Percentiles rank a stretch among this genome's conserved stretches.
phyloP scores from a whole-genome alignment of 768 basidiomycete species.

The Daedalea quercina region DNA sequence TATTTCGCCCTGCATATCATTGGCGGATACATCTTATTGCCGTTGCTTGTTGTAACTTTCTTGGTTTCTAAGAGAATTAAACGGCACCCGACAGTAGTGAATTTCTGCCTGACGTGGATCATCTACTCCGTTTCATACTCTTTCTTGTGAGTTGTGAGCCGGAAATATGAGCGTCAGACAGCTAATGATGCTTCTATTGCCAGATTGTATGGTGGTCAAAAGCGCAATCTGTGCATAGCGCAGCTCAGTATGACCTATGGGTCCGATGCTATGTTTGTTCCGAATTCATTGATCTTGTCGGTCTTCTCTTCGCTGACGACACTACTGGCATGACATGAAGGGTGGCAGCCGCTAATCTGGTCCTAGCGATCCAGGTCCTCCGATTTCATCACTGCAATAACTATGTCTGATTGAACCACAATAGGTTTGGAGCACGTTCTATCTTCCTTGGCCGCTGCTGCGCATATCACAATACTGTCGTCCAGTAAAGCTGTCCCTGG shows the following conservation, averaged over 20 bases:
- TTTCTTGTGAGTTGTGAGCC: slow-evolving; percentile 36
- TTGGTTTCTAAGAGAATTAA: slow-evolving; percentile 34
- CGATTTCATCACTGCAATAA: not conserved
- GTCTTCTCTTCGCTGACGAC: not conserved
- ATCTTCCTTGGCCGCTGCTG: slow-evolving; percentile 11
- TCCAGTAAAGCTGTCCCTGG: not conserved
- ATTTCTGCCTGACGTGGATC: slow-evolving; percentile 52
- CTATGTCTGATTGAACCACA: no score
- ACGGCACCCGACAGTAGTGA: slow-evolving; percentile 47
- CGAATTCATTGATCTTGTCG: not conserved
- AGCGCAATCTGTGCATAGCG: slow-evolving; percentile 33
- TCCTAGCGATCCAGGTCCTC: slow-evolving; percentile 35
- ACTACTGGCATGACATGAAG: slow-evolving; percentile 17
- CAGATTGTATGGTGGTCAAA: slow-evolving; percentile 28
- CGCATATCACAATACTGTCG: not conserved
- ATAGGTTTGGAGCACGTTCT: slow-evolving; percentile 33
- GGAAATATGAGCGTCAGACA: not conserved
- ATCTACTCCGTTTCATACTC: slow-evolving; percentile 47
- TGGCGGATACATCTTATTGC: slow-evolving; percentile 49
- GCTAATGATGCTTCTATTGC: not conserved
- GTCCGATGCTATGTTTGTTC: slow-evolving; percentile 44
- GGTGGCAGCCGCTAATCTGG: slow-evolving; percentile 34
- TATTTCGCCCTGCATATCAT: slow-evolving; percentile 42
- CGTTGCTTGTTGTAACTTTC: slow-evolving; percentile 40
- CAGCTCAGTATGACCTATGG: slow-evolving; percentile 51